A percentile compares a stretch with the other conserved stretches of the same genome.
These are phyloP conservation scores for Sphaerulina vaccinii DNA, from an alignment of 2,329 filamentous ascomycete species.

Conservation along the genomic window DNA sequence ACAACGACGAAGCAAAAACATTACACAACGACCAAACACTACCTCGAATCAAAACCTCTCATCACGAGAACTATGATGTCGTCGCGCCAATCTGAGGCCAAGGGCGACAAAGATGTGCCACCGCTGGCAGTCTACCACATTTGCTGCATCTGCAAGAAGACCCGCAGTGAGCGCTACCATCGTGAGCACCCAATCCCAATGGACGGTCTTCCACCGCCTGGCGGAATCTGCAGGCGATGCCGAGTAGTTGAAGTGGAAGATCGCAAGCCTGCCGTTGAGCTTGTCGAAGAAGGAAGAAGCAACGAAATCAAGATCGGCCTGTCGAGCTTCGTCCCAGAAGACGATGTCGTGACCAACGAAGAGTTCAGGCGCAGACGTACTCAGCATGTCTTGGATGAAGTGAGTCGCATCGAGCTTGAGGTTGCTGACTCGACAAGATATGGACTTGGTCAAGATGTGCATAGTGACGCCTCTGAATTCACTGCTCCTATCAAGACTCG, in stretches of 20 bases:
- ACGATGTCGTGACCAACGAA: conserved; percentile 22
- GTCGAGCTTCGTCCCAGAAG: conserved; percentile 26
- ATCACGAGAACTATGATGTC: neutral
- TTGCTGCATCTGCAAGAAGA: conserved; percentile 36
- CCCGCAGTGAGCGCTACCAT: conserved; percentile 37
- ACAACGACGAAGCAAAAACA: neutral
- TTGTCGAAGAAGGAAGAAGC: conserved; percentile 28
- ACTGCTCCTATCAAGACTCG: neutral
- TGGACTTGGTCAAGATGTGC: neutral
- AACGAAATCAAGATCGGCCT: conserved; percentile 32
- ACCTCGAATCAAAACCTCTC: neutral
- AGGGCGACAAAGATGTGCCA: conserved; percentile 22
- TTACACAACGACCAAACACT: neutral
- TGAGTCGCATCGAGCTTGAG: conserved; percentile 26
- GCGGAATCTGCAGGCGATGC: conserved; percentile 38
- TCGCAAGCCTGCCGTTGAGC: conserved; percentile 16
- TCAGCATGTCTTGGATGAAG: conserved; percentile 19
- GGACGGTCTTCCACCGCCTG: conserved; percentile 32
- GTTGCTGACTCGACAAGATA: neutral
- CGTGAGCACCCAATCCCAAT: conserved; percentile 35
- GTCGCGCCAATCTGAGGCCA: neutral
- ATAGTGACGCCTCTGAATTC: neutral
- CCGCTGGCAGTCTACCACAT: conserved; percentile 37
- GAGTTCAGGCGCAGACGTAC: conserved; percentile 20
- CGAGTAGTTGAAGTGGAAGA: conserved; percentile 30